Evolutionary conservation across 805 yeast species (phyloP).

Genomic region (Lipomyces sp.): DNA sequence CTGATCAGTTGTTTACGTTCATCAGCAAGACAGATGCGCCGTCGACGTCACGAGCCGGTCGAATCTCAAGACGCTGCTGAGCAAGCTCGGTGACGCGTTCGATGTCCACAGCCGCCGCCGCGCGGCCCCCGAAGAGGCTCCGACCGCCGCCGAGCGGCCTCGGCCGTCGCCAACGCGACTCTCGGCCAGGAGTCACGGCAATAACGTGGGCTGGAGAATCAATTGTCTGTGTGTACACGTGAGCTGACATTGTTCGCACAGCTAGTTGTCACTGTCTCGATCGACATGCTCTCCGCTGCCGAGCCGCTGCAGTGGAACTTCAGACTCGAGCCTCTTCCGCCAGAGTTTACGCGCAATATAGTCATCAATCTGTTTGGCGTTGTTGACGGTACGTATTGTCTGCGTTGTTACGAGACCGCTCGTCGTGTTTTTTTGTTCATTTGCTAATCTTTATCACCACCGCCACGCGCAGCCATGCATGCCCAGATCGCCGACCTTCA

Average conservation of each 20-base stretch:
- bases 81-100: constrained; percentile 2
- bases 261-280: constrained; percentile 1
- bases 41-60: constrained; percentile 14
- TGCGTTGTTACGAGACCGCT: neutral
- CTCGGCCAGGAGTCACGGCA: neutral
- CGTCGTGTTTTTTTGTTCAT: neutral
- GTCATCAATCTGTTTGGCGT: constrained; percentile 9
- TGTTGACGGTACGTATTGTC: constrained; percentile 7
- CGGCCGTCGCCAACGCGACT: neutral
- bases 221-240: no score
- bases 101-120: no score
- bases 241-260: neutral
- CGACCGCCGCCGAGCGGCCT: no score
- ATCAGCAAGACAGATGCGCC: constrained; percentile 16
- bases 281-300: neutral
- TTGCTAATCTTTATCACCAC: neutral
- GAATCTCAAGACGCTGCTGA: constrained; percentile 8
- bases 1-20: no score
- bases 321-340: neutral
- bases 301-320: constrained; percentile 15
- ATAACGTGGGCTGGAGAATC: constrained; percentile 1
- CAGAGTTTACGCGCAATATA: neutral
- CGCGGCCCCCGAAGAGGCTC: no score
- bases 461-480: constrained; percentile 4
- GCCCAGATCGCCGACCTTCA: constrained; percentile 8